phyloP scores from a whole-genome alignment of 345 rosid species.

The Rhizophora mangle region DNA sequence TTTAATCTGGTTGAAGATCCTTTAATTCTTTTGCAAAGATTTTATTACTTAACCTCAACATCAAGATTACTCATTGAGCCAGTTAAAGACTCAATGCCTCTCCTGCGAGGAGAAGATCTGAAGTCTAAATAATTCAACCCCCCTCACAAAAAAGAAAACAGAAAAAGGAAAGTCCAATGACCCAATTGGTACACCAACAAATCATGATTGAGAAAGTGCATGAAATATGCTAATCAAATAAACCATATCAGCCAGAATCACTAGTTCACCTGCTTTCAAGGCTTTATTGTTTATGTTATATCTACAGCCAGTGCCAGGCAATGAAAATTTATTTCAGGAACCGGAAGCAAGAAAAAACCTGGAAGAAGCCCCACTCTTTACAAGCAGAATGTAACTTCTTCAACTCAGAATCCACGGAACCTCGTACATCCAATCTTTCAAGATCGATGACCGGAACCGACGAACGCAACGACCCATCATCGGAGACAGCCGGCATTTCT shows the following conservation, averaged over 20 bases:
- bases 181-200: too few relatives aligned
- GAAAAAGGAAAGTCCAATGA: too few relatives aligned
- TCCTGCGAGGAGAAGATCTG: not conserved
- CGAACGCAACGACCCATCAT: slow-evolving; percentile 3
- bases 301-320: too few relatives aligned
- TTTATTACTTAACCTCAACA: not conserved
- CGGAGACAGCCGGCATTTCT: slow-evolving; percentile 2
- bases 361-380: slow-evolving; percentile 46
- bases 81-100: not conserved
- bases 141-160: not conserved
- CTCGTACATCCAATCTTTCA: slow-evolving; percentile 21
- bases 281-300: too few relatives aligned
- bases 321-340: not conserved
- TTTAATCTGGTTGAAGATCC: not conserved
- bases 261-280: too few relatives aligned
- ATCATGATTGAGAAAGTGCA: too few relatives aligned
- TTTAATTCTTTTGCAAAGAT: not conserved
- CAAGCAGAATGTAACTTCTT: slow-evolving; percentile 37
- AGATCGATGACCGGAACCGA: slow-evolving; percentile 43
- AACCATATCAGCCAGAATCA: too few relatives aligned
- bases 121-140: not conserved
- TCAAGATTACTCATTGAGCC: not conserved
- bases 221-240: too few relatives aligned
- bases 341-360: slow-evolving; percentile 12
- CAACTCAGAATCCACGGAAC: slow-evolving; percentile 24